Base-by-base conservation (phyloP, 2,329 filamentous ascomycete species). In the Dactylellina leptospora region DNA sequence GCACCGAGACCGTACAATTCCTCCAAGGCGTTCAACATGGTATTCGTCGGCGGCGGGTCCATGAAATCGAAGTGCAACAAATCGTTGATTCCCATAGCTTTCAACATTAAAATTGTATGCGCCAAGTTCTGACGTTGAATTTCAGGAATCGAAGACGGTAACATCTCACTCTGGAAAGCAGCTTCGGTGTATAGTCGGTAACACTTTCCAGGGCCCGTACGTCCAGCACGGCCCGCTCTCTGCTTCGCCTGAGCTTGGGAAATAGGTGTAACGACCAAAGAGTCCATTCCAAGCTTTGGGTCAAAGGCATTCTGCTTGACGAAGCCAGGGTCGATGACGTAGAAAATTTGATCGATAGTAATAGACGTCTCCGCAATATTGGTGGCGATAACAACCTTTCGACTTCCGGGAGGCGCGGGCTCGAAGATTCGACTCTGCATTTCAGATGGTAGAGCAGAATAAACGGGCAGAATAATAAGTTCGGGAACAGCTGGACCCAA, bases 81-180 rank as follows among this genome's bases (percentile, higher is more conserved):
- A 78, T 99, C 95, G 78, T 99, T 97, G 80, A 99, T 97, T 2
- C 96, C 95, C 92, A 99, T 97, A 0, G 95, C 95, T 79, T 99
- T 99, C 54, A 99, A 85, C 90, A 97, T 96, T 48, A 99, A 85
- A 79, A 99, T 97, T 0, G 93, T 97, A 76, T 90, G 88, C 0
- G 92, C 90, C 58, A 99, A 79, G 77, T 99, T 99, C 79, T 97
- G 92, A 0, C 95, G 86, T 78, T 99, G 95, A 55, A 99, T 99
- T 77, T 97, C 95, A 0, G 95, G 95, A 27, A 97, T 96, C 0
- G 92, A 93, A 0, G 93, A 97, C 0, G 95, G 93, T 68, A 97
- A 82, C 93, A 99, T 97, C 80, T 99, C 96, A 0, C 91, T 93
- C 78, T 97, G 92, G 79, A 92, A 99, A 0, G 95, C 95, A 1